Conservation (phyloP, 108 stramenopile genomes). For the Pseudonitzschia multiseries region DNA sequence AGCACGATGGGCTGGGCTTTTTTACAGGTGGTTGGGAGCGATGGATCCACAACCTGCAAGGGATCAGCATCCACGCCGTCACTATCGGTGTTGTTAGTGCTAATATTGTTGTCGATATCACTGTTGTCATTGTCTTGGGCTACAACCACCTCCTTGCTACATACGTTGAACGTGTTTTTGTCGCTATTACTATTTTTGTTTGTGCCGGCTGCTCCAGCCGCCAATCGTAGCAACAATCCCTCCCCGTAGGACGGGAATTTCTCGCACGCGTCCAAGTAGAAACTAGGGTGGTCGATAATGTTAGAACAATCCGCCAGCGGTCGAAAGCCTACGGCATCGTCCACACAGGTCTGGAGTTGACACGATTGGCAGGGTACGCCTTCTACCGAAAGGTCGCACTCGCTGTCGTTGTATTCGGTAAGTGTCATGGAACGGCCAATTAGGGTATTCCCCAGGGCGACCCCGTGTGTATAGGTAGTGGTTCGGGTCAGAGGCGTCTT, state of each 20-base stretch:
- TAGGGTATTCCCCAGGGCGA: background rate
- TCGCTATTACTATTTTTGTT: no score
- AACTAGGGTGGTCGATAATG: background rate
- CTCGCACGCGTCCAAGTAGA: constrained; percentile 2
- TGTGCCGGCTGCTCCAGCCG: background rate
- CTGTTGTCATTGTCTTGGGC: no score
- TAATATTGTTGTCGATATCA: no score
- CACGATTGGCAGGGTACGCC: background rate
- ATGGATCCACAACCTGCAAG: background rate
- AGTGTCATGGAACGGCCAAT: background rate
- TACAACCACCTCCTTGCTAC: background rate
- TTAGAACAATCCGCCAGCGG: constrained; percentile 15
- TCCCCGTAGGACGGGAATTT: constrained; percentile 1
- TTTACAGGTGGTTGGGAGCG: background rate
- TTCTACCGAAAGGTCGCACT: constrained; percentile 5
- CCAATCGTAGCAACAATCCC: constrained; percentile 7
- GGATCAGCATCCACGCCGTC: background rate
- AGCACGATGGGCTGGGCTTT: constrained; percentile 10
- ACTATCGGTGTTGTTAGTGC: background rate
- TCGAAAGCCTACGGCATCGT: background rate
- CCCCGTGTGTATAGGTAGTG: constrained; percentile 11
- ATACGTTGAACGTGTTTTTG: background rate
- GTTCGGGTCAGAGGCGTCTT: constrained; percentile 2
- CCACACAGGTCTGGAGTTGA: background rate
- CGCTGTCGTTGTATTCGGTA: constrained; percentile 1